Conservation (phyloP, 2,329 filamentous ascomycete genomes). For the Trichoderma gracile region DNA sequence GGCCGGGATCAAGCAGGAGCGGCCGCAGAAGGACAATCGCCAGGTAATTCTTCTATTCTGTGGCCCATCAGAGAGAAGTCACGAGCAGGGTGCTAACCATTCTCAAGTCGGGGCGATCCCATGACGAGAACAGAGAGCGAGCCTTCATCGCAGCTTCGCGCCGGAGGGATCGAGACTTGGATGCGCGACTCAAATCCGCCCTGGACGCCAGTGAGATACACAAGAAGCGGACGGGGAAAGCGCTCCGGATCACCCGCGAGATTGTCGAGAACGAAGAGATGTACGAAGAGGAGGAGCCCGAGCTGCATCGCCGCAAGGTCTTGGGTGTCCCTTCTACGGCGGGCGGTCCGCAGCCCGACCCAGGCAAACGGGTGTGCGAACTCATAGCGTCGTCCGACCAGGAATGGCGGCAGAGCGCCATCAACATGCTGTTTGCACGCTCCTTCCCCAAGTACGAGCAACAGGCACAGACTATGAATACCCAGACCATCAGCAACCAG, state of each 20-base stretch:
- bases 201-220: slow-evolving; percentile 87
- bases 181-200: slow-evolving; percentile 86
- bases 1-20: too few relatives aligned
- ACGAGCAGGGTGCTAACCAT: not conserved
- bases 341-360: not conserved
- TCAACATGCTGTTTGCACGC: slow-evolving; percentile 50
- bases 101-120: slow-evolving; percentile 69
- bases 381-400: slow-evolving; percentile 42
- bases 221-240: slow-evolving; percentile 81
- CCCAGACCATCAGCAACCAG: slow-evolving; percentile 32
- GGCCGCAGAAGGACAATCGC: too few relatives aligned
- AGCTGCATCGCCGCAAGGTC: slow-evolving; percentile 57
- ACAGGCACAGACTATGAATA: slow-evolving; percentile 32
- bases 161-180: slow-evolving; percentile 80
- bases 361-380: slow-evolving; percentile 46
- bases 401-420: slow-evolving; percentile 47
- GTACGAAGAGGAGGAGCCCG: slow-evolving; percentile 94
- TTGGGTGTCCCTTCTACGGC: slow-evolving; percentile 24
- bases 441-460: slow-evolving; percentile 46
- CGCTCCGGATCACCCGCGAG: slow-evolving; percentile 77
- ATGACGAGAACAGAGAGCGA: slow-evolving; percentile 81
- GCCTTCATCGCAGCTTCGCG: slow-evolving; percentile 92
- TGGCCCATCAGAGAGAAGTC: too few relatives aligned
- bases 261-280: slow-evolving; percentile 90
- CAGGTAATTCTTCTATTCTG: too few relatives aligned